Conservation (phyloP, 2,329 filamentous ascomycete genomes). For the Zymoseptoria tritici region DNA sequence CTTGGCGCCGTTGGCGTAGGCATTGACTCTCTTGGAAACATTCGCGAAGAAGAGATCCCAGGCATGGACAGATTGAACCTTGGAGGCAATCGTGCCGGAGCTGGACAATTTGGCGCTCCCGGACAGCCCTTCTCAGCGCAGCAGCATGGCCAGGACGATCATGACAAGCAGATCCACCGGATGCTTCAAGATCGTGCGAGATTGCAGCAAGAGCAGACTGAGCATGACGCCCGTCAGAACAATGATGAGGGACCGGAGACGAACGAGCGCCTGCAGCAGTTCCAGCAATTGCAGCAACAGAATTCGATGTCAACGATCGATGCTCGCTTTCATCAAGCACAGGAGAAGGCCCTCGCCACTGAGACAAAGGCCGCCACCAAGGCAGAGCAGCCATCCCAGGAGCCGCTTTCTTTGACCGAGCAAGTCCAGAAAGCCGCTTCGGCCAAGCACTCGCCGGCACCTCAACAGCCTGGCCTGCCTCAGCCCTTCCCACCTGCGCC, state of each 20-base stretch:
- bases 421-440: conserved; percentile 71
- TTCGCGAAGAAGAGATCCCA: conserved; percentile 64
- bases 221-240: conserved; percentile 42
- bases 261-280: conserved; percentile 70
- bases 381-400: conserved; percentile 31
- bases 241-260: conserved; percentile 39
- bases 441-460: conserved; percentile 50
- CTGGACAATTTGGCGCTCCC: conserved; percentile 42
- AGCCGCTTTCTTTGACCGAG: conserved; percentile 66
- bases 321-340: conserved; percentile 14
- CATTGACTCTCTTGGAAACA: conserved; percentile 37
- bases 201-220: conserved; percentile 54
- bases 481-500: conserved; percentile 66
- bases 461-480: conserved; percentile 56
- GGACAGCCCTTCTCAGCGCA: conserved; percentile 40
- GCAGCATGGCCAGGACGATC: conserved; percentile 37
- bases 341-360: conserved; percentile 30
- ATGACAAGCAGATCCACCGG: conserved; percentile 50
- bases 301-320: conserved; percentile 10
- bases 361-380: conserved; percentile 2
- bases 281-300: conserved; percentile 63
- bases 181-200: conserved; percentile 56
- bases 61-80: conserved; percentile 59
- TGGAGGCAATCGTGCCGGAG: conserved; percentile 41
- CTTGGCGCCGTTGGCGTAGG: conserved; percentile 41